Conservation (phyloP, 768 basidiomycete species). For the Omphalotus guepiniiformis region DNA sequence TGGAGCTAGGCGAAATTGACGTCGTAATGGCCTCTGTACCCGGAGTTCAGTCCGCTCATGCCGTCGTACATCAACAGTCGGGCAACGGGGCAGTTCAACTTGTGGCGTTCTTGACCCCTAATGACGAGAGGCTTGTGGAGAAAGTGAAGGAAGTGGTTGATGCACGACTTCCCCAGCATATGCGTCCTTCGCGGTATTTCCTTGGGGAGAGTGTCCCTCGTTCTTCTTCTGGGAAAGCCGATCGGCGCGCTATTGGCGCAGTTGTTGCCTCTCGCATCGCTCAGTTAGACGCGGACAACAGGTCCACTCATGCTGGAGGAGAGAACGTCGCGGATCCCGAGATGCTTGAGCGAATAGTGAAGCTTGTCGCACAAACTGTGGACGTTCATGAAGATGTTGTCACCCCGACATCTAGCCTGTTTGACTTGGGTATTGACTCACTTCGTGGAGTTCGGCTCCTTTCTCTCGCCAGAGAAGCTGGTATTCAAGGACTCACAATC, state of each 20-base stretch:
- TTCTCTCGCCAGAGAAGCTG: neutral
- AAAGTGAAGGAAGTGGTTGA: neutral
- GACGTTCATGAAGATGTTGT: neutral
- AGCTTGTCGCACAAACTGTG: conserved; percentile 1
- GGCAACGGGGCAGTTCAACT: neutral
- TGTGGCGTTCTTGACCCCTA: conserved; percentile 2
- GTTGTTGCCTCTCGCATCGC: neutral
- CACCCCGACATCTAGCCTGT: neutral
- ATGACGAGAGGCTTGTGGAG: neutral
- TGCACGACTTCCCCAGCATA: conserved; percentile 3
- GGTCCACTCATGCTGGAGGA: neutral
- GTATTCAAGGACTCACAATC: conserved; percentile 1
- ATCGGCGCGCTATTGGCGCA: conserved; percentile 1
- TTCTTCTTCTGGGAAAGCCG: conserved; percentile 4
- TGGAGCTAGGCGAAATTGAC: conserved; percentile 23
- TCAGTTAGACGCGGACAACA: neutral
- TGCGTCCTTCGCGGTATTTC: conserved; percentile 5
- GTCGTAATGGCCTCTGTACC: neutral
- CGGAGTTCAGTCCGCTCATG: conserved; percentile 4
- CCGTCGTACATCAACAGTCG: neutral
- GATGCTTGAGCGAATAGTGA: neutral
- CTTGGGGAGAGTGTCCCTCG: conserved; percentile 1
- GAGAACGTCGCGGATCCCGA: neutral
- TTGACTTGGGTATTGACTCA: conserved; percentile 6
- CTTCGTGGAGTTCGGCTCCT: conserved; percentile 6